Evolutionary conservation across 1,284 basidiomycete species (phyloP), one percentile per base, ranked within the genome.

Genomic region (Sporisorium graminicola): DNA sequence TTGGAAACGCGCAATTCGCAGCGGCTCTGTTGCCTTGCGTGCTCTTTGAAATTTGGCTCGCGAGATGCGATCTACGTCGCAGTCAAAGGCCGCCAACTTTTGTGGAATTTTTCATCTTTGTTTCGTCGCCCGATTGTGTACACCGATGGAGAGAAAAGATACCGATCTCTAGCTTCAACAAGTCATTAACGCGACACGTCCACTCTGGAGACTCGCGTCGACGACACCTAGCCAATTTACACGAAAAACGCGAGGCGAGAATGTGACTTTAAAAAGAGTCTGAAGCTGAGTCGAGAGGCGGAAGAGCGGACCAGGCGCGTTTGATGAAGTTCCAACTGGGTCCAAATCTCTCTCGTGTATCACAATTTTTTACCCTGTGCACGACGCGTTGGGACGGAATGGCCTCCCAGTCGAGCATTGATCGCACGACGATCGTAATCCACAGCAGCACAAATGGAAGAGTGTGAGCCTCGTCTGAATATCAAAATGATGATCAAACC

Each of bases 151-250:
- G 29, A 18, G 1, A 1, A 5, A 5, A 29, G 49, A 50, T 50
- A 50, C 47, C 51, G 35, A 42, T 26, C 20, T 14, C 9, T 10
- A 51, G 46, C 7, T 22, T n/a, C 9, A 13, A 33, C 18, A 5
- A 9, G n/a, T 56, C 26, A 59, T 72, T 63, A 66, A 72, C 64
- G 64, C 69, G 69, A 63, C 69, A 63, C 69, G 68, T 58, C 58
- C 16, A 29, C 37, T 31, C 14, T 27, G 9, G 5, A 12, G 16
- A 10, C 35, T 54, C 59, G 65, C 59, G 58, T 57, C 18, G 7
- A 7, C 29, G 43, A n/a, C n/a, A n/a, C 6, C 18, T n/a, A 18
- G 31, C n/a, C 42, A 61, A 61, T 65, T 62, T 65, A 65, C 69
- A 63, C 69, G 58, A 71, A 20, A 62, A 26, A 13, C 26, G 14